Base-by-base conservation (phyloP, 2,329 filamentous ascomycete species). In the Epicoccum sorghinum region DNA sequence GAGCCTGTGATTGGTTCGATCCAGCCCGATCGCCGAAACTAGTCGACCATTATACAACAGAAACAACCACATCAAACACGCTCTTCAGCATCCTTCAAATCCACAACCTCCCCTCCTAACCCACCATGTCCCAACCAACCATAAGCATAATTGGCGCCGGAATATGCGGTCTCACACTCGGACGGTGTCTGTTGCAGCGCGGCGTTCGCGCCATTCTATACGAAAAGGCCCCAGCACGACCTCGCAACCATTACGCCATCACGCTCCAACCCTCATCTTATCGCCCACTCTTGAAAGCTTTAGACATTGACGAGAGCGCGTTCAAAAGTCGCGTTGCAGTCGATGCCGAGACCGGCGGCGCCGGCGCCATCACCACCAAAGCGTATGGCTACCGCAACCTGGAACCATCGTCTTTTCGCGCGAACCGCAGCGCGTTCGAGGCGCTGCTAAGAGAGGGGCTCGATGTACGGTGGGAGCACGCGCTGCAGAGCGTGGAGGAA, bases 121-220 rank as follows among this genome's bases (percentile, higher is more conserved):
- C 6, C 23, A 54, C 68, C 67, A 61, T 71, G 79, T 45, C 51
- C 71, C 51, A 70, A 65, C 40, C 51, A 29, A 48, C 45, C 12
- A 41, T 54, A 23, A 45, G 45, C 22, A 75, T 81, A 35, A 61
- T 81, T 40, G 79, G 79, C 9, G 78, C 78, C 12, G 80, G 79
- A 5, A 68, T 81, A 13, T 72, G 75, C 10, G 79, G 79, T 4
- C 70, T 81, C 9, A 73, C 74, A 0, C 67, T 81, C 1, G 70
- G 64, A 7, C 70, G 68, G 38, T 70, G 65, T 52, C 68, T 79
- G 5, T 64, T 62, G 8, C 56, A 68, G 8, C 66, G 62, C 22
- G 69, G 68, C 9, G 74, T 78, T 13, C 32, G 57, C 52, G 14
- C 59, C 6, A 55, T 67, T 3, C 38, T 79, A 8, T 75, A 72